These are phyloP conservation scores for Xerocomellus chrysenteron DNA, from an alignment of 768 basidiomycete genomes.

Conservation along the genomic window DNA sequence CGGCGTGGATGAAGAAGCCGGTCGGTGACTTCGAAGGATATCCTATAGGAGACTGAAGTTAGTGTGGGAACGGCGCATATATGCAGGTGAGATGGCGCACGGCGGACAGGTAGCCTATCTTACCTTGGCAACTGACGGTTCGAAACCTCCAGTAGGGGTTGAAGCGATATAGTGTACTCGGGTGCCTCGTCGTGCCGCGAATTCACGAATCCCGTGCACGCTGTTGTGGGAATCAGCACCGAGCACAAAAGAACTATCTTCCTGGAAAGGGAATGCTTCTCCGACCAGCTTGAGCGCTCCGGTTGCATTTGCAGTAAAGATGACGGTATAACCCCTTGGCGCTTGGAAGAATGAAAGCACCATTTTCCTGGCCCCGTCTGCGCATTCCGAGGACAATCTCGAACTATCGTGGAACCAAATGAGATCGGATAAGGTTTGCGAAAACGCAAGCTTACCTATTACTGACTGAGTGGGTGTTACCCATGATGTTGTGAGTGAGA, in stretches of 20 bases:
- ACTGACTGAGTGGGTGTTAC: conserved; percentile 84
- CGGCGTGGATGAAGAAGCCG: conserved; percentile 38
- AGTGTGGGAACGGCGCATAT: conserved; percentile 18
- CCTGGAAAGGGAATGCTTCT: conserved; percentile 71
- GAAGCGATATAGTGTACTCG: conserved; percentile 64
- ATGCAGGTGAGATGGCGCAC: background rate
- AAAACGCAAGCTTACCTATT: conserved; percentile 52
- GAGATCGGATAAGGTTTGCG: background rate
- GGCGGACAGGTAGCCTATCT: background rate
- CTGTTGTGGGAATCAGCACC: conserved; percentile 82
- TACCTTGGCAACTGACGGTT: conserved; percentile 60
- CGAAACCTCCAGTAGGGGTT: conserved; percentile 63
- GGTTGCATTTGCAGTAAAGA: conserved; percentile 81
- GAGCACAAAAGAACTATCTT: conserved; percentile 61
- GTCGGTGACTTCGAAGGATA: conserved; percentile 50
- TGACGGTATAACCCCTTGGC: conserved; percentile 71
- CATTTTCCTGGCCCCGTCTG: conserved; percentile 66
- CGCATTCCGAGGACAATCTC: conserved; percentile 61
- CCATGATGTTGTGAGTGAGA: conserved; percentile 63
- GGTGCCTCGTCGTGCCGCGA: conserved; percentile 55
- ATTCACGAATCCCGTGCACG: conserved; percentile 79
- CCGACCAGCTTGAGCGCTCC: conserved; percentile 80
- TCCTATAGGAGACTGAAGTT: conserved; percentile 39
- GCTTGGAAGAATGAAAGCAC: conserved; percentile 79
- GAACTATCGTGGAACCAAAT: conserved; percentile 46